These are phyloP conservation scores for Suillus hirtellus DNA, from an alignment of 768 basidiomycete species.

Conservation along the genomic window DNA sequence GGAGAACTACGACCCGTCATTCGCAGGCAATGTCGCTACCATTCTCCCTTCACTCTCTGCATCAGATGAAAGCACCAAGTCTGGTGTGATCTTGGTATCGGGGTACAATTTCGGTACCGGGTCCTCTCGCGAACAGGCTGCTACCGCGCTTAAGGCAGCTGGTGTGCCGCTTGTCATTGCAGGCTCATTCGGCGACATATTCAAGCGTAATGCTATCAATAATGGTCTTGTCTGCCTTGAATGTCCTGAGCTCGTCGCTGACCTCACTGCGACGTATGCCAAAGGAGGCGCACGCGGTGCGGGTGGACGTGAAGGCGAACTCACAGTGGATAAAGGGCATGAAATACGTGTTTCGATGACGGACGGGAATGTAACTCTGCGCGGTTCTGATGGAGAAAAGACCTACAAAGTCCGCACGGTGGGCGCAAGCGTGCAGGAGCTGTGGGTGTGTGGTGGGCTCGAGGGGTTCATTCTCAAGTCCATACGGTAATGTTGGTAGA, in stretches of 20 bases:
- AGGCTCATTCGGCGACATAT: conserved; percentile 99
- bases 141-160: conserved; percentile 93
- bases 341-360: conserved; percentile 64
- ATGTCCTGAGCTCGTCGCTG: conserved; percentile 83
- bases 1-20: conserved; percentile 97
- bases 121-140: conserved; percentile 97
- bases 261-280: conserved; percentile 75
- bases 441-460: conserved; percentile 94
- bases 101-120: conserved; percentile 99
- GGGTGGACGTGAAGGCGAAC: conserved; percentile 78
- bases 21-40: conserved; percentile 68
- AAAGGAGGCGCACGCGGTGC: conserved; percentile 73
- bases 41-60: conserved; percentile 30
- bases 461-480: conserved; percentile 88
- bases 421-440: conserved; percentile 93
- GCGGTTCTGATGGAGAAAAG: conserved; percentile 42
- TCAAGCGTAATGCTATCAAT: conserved; percentile 99
- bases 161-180: conserved; percentile 92
- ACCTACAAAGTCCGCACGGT: conserved; percentile 73
- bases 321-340: conserved; percentile 79
- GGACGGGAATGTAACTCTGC: conserved; percentile 67
- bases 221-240: conserved; percentile 96
- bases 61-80: conserved; percentile 35
- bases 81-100: conserved; percentile 80
- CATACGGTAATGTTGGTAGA: conserved; percentile 42